Base-by-base conservation (phyloP, 257 asterid genomes). In the Thymus mandschuricus region DNA sequence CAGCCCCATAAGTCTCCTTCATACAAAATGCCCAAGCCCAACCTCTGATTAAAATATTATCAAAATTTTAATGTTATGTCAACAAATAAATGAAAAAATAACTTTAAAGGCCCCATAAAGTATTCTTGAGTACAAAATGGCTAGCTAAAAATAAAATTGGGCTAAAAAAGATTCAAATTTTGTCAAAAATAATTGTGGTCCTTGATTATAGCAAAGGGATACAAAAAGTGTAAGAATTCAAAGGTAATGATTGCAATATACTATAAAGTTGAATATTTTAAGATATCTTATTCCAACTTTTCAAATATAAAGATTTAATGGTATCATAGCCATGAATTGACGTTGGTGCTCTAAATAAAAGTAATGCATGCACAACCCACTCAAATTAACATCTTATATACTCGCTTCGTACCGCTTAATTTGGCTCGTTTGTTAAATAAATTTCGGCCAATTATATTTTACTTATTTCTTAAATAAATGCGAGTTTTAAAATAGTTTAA, bases 331-430 rank as follows among this genome's bases (percentile, higher is more conserved):
- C 33, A 56, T 64, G 67, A 76, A 69, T 70, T 3, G 68, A 69
- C 72, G 5, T 44, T 48, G 72, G 76, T 69, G 76, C 80, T 69
- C 60, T 55, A 45, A 75, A 75, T n/a, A n/a, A 68, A 75, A 57
- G 68, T 46, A 6, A 46, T 70, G 73, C 76, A 64, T 48, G 68
- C 69, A 70, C 33, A 70, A 27, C 44, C 64, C 68, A 63, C 75
- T 70, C 8, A 45, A 55, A 56, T 60, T 4, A 5, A 56, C 35
- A 50, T 70, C n/a, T n/a, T n/a, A n/a, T n/a, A n/a, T n/a, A n/a
- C n/a, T n/a, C n/a, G n/a, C n/a, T n/a, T n/a, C n/a, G n/a, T n/a
- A n/a, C n/a, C n/a, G n/a, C n/a, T n/a, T n/a, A n/a, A n/a, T n/a
- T n/a, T n/a, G n/a, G n/a, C n/a, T n/a, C n/a, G n/a, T n/a, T n/a